Evolutionary conservation across 1,139 yeast genomes (phyloP), one percentile per base, ranked within the genome.

Genomic region (Geotrichum bryndzae): DNA sequence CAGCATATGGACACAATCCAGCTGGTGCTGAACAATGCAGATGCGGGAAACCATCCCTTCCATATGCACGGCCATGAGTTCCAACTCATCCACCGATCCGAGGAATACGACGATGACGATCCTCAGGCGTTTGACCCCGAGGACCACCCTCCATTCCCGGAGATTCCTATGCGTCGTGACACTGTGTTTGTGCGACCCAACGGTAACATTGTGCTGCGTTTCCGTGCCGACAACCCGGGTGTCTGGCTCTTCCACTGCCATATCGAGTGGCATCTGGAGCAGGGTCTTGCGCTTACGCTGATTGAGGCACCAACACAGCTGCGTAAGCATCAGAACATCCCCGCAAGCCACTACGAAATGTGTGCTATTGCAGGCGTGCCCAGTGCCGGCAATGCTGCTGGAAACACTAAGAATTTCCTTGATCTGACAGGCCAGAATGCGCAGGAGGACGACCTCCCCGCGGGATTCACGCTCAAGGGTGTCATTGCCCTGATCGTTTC

Each of bases 191-290:
- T 86, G 46, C 80, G 81, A 65, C 84, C 88, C 41, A 86, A 85
- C 68, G 89, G 92, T 29, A 85, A 86, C 74, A 81, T 89, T 70
- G 73, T 82, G 27, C 59, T 78, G 57, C 80, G 96, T 70, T 88
- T 89, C 76, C 81, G 80, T 67, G 90, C 96, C 58, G 84, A 87
- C 70, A 89, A 90, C 73, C 96, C 96, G 38, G 96, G 96, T 70
- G 90, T 89, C 51, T 90, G 96, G 96, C 80, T 87, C 71, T 90
- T 90, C 88, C 97, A 90, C 74, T 91, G 97, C 76, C 97, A 90
- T 70, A 86, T 90, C 67, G 96, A 90, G 70, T 90, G 97, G 97
- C 97, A 90, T 78, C 82, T 90, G 79, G 85, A 84, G 70, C 96
- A 90, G 76, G 97, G 97, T 64, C 80, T 90, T 65, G 92, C 91